Evolutionary conservation across 495 filamentous ascomycete species (phyloP).

Genomic region (Lophiostoma macrostomum): DNA sequence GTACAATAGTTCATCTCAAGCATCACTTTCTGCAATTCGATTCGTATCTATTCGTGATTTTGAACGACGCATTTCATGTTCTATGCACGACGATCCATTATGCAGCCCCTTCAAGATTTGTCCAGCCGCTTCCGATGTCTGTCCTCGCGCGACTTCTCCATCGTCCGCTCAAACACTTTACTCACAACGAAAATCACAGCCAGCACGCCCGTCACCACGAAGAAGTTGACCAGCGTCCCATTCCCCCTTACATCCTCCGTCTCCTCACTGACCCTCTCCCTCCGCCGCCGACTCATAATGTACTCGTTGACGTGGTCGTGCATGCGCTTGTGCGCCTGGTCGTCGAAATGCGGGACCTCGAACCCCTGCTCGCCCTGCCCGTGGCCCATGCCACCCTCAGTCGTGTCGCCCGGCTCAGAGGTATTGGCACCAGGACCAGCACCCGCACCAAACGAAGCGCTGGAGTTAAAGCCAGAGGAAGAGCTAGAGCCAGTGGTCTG

Average conservation of each 20-base stretch:
- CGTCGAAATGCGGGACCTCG: slow-evolving; percentile 62
- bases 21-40: slow-evolving; percentile 14
- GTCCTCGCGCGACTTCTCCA: too few species aligned
- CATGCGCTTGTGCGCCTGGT: slow-evolving; percentile 64
- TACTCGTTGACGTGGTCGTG: slow-evolving; percentile 53
- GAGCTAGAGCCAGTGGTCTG: too few species aligned
- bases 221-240: slow-evolving; percentile 49
- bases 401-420: too few species aligned
- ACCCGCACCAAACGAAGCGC: too few species aligned
- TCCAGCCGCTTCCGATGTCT: not conserved
- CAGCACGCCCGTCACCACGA: slow-evolving; percentile 35
- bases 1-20: slow-evolving; percentile 32
- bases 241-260: slow-evolving; percentile 35
- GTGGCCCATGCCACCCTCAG: too few species aligned
- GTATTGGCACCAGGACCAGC: too few species aligned
- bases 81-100: not conserved
- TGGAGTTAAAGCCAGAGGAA: too few species aligned
- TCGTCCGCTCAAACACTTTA: slow-evolving; percentile 19
- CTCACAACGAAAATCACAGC: slow-evolving; percentile 21
- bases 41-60: not conserved
- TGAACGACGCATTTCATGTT: too few species aligned
- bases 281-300: slow-evolving; percentile 46
- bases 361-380: slow-evolving; percentile 45
- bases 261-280: slow-evolving; percentile 32
- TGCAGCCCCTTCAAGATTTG: too few species aligned